Base-by-base conservation (phyloP, 371 early-diverging fungal genomes). In the Rhizopus sp. region DNA sequence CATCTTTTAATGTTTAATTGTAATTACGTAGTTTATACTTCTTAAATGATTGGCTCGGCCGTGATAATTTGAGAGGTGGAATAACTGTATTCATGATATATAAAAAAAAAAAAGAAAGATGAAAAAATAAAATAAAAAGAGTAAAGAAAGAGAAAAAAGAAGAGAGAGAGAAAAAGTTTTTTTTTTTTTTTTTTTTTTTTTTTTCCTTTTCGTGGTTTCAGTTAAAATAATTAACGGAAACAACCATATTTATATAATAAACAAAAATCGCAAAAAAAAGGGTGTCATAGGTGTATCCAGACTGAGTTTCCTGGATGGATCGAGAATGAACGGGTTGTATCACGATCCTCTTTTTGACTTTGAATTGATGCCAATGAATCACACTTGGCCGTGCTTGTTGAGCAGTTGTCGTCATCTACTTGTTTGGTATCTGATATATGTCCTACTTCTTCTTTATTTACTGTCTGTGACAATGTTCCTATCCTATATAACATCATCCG, bases 391-490 rank as follows among this genome's bases (percentile, higher is more conserved):
- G 40, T n/a, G 2, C 9, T 39, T 39, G 23, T 23, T 23, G 23
- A 23, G 23, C 23, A 23, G 5, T 31, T 35, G 0, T 44, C 32
- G 1, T 50, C 45, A 31, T 44, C 33, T 10, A 40, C 47, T 17
- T 32, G 8, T 42, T 4, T 17, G 35, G 39, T 51, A 12, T 41
- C 71, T 69, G 23, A 69, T 15, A 3, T 37, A 17, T 44, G 70
- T 67, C 9, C 65, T 61, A 50, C 64, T 60, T 2, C 64, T 31
- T 3, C 75, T 71, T 53, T 58, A 31, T 38, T 51, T 34, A 69
- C 30, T 10, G 64, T 66, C 54, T 59, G 61, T 9, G 75, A 64
- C 42, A 69, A 44, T 30, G 65, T 55, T 2, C 75, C 75, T 60
- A 71, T 66, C 46, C 75, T 75, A 63, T 10, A 42, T 5, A 40